These are phyloP conservation scores for cucumber (Cucumis sativus) DNA, from an alignment of 306 rosid species.

Conservation along the genomic window DNA sequence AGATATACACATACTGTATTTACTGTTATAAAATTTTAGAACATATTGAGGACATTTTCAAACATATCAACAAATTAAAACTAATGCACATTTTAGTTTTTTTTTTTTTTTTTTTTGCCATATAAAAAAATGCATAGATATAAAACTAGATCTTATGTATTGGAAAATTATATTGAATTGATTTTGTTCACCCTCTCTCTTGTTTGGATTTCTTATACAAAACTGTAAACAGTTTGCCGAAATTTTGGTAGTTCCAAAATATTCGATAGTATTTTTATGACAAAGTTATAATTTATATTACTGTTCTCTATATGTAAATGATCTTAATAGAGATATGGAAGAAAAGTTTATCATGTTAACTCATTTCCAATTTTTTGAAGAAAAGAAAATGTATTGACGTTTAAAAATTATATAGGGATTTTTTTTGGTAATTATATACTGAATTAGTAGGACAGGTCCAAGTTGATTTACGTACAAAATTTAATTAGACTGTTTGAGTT, in stretches of 20 bases:
- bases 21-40: no score
- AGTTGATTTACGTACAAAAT: background rate
- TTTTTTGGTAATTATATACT: background rate
- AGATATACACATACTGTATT: no score
- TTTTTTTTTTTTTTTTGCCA: no score
- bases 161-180: background rate
- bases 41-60: no score
- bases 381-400: background rate
- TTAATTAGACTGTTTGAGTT: background rate
- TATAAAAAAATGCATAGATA: no score
- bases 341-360: background rate
- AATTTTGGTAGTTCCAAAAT: no score
- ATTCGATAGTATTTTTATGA: no score
- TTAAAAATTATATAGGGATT: background rate
- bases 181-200: background rate
- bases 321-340: background rate
- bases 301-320: background rate
- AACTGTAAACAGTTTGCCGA: no score
- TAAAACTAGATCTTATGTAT: no score
- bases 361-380: background rate
- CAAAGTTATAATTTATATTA: no score
- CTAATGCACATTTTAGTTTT: no score
- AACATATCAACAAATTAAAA: no score
- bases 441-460: background rate
- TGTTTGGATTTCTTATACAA: background rate